A percentile compares a stretch with the other conserved stretches of the same genome.
These are phyloP conservation scores for Ascochyta viciae-villosae DNA, from an alignment of 2,329 filamentous ascomycete genomes.

Conservation along the genomic window DNA sequence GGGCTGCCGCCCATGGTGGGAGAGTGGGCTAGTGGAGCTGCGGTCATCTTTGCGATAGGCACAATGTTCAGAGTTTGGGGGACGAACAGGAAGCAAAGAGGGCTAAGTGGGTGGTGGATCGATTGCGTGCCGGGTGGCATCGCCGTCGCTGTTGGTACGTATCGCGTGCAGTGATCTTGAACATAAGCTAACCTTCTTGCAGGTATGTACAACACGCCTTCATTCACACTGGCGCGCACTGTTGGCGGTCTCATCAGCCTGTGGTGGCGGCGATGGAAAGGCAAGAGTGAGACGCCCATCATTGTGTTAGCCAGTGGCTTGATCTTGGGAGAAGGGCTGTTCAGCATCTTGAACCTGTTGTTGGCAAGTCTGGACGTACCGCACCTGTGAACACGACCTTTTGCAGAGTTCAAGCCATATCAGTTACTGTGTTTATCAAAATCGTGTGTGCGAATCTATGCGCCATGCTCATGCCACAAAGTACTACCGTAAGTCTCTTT, in stretches of 20 bases:
- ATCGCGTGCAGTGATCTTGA: background rate
- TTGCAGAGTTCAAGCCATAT: background rate
- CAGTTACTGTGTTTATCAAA: no score
- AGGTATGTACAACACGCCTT: slow-evolving; percentile 98
- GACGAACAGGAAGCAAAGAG: slow-evolving; percentile 40
- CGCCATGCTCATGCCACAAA: background rate
- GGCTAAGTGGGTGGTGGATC: slow-evolving; percentile 65
- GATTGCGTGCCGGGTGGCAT: slow-evolving; percentile 88
- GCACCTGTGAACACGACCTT: slow-evolving; percentile 9
- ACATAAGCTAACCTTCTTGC: slow-evolving; percentile 1
- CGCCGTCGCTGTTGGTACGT: slow-evolving; percentile 86
- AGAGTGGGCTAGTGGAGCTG: slow-evolving; percentile 80
- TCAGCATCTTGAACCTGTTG: slow-evolving; percentile 70
- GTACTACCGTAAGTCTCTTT: background rate
- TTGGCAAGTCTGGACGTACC: slow-evolving; percentile 65
- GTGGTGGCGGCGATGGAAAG: slow-evolving; percentile 26
- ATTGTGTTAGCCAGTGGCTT: slow-evolving; percentile 91
- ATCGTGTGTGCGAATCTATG: background rate
- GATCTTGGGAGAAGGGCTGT: slow-evolving; percentile 64
- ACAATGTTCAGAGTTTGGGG: slow-evolving; percentile 70
- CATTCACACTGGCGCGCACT: slow-evolving; percentile 88
- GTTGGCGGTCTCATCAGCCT: slow-evolving; percentile 68
- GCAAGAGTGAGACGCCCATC: slow-evolving; percentile 72
- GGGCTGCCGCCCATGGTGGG: slow-evolving; percentile 84
- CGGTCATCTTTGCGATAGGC: slow-evolving; percentile 72